phyloP scores from a whole-genome alignment of 768 basidiomycete genomes.

The Psilocybe subaeruginosa region DNA sequence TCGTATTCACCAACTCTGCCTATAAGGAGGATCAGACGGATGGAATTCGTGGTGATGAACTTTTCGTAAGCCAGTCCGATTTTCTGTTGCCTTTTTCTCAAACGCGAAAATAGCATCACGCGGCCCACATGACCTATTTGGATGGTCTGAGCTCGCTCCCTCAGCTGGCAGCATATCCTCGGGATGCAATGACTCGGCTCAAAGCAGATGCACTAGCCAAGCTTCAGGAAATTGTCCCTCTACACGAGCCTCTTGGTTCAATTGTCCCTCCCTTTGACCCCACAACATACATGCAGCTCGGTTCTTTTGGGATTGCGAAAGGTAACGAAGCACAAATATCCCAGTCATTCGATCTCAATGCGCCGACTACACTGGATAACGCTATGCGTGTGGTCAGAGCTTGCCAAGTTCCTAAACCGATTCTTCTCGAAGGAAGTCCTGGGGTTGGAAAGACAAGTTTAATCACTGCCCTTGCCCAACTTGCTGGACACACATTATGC shows the following conservation, averaged over 20 bases:
- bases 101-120: slow-evolving; percentile 71
- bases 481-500: slow-evolving; percentile 77
- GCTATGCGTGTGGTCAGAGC: slow-evolving; percentile 88
- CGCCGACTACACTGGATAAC: slow-evolving; percentile 89
- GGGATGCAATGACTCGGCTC: slow-evolving; percentile 58
- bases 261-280: slow-evolving; percentile 36
- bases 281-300: slow-evolving; percentile 54
- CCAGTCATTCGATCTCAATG: slow-evolving; percentile 75
- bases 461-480: slow-evolving; percentile 81
- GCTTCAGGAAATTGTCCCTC: slow-evolving; percentile 60
- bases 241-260: slow-evolving; percentile 31
- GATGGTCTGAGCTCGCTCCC: slow-evolving; percentile 87
- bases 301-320: slow-evolving; percentile 70
- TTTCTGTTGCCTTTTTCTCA: slow-evolving; percentile 5
- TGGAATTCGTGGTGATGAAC: slow-evolving; percentile 44
- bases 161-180: slow-evolving; percentile 67
- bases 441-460: slow-evolving; percentile 98
- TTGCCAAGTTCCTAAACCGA: slow-evolving; percentile 87
- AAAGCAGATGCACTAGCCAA: slow-evolving; percentile 58
- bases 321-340: slow-evolving; percentile 45
- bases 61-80: slow-evolving; percentile 62
- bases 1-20: slow-evolving; percentile 78
- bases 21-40: slow-evolving; percentile 33
- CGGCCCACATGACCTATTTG: slow-evolving; percentile 88
- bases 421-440: slow-evolving; percentile 95